Conservation (phyloP, 257 asterid genomes). For the Petrea volubilis region DNA sequence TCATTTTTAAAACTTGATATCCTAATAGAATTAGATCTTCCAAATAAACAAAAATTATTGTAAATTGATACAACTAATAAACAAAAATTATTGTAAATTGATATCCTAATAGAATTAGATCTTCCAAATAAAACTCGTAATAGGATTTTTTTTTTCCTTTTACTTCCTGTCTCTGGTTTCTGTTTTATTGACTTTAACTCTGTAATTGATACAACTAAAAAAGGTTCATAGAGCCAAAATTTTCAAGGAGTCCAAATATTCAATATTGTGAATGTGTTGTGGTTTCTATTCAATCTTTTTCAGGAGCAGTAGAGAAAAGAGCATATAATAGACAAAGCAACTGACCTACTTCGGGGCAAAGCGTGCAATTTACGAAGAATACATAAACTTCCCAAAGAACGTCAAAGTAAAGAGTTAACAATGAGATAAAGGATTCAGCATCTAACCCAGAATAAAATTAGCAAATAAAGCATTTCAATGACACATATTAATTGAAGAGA, state of each 20-base stretch:
- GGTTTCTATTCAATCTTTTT: not conserved
- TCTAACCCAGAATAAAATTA: conserved; percentile 15
- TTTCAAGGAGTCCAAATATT: not conserved
- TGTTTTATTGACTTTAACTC: no score
- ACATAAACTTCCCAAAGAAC: not conserved
- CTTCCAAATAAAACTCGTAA: no score
- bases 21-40: no score
- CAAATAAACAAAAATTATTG: no score
- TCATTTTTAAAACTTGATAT: no score
- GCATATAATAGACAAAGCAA: not conserved
- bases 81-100: no score
- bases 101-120: no score
- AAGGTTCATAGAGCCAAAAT: not conserved
- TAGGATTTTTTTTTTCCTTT: no score
- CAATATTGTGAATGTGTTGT: not conserved
- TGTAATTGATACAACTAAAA: not conserved
- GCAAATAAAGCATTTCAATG: conserved; percentile 5
- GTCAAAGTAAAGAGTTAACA: not conserved
- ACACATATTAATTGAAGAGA: conserved; percentile 2
- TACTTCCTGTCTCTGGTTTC: no score
- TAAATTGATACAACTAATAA: no score
- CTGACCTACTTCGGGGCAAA: not conserved
- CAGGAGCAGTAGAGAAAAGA: not conserved
- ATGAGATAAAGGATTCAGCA: conserved; percentile 14
- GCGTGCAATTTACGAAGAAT: conserved; percentile 7